These are phyloP conservation scores for Rhodotorula diobovata DNA, from an alignment of 768 basidiomycete species.

Conservation along the genomic window DNA sequence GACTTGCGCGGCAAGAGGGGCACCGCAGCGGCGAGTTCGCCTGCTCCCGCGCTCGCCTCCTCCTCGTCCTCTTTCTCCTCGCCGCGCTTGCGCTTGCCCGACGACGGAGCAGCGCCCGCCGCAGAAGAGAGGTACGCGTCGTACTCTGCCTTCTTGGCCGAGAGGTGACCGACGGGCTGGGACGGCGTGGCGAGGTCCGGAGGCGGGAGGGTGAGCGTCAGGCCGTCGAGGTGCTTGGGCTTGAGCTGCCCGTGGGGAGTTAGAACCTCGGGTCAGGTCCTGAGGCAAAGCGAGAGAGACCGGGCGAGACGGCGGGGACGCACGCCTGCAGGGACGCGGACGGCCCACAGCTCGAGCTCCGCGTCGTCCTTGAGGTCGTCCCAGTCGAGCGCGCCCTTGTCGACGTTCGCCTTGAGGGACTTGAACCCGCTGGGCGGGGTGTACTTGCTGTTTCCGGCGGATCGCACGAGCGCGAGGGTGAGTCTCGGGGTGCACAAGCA, in stretches of 20 bases:
- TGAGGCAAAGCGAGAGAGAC: background rate
- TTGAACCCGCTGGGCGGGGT: slow-evolving; percentile 23
- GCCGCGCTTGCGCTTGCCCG: slow-evolving; percentile 10
- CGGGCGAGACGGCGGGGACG: background rate
- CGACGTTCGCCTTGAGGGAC: background rate
- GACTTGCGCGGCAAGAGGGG: slow-evolving; percentile 31
- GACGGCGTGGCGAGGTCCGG: background rate
- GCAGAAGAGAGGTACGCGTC: slow-evolving; percentile 21
- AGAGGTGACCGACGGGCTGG: slow-evolving; percentile 21
- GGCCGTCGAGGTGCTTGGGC: slow-evolving; percentile 28
- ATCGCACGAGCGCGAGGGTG: background rate
- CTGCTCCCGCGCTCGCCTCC: background rate
- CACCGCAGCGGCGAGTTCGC: slow-evolving; percentile 22
- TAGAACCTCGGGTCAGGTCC: too few relatives aligned
- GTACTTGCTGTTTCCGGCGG: slow-evolving; percentile 22
- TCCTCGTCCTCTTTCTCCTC: background rate
- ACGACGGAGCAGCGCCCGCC: background rate
- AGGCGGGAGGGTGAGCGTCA: slow-evolving; percentile 26
- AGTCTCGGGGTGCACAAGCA: background rate
- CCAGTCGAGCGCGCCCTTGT: slow-evolving; percentile 22
- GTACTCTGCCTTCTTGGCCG: slow-evolving; percentile 27
- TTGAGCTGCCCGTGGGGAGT: slow-evolving; percentile 19
- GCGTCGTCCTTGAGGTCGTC: slow-evolving; percentile 23
- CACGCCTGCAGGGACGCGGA: slow-evolving; percentile 34
- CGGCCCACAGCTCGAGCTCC: slow-evolving; percentile 34